phyloP scores from a whole-genome alignment of 108 stramenopile species.

The Nannochloropsis gaditana region DNA sequence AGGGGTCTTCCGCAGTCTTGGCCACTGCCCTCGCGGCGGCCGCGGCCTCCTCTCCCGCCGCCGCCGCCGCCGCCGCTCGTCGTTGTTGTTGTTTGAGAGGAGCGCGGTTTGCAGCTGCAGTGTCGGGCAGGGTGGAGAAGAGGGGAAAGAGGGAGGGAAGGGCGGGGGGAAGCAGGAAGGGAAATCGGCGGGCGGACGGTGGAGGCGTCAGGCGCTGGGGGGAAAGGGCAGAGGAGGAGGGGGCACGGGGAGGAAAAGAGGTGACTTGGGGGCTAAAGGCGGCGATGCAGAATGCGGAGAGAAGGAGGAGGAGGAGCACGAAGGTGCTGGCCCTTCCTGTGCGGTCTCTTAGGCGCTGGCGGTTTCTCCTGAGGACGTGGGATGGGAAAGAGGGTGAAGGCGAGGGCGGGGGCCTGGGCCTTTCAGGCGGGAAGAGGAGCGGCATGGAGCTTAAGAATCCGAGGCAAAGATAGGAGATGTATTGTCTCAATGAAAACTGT shows the following conservation, averaged over 20 bases:
- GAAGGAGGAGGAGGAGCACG: neutral
- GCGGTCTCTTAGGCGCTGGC: neutral
- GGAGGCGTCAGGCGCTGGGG: neutral
- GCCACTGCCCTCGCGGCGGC: neutral
- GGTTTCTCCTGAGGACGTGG: neutral
- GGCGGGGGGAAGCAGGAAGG: neutral
- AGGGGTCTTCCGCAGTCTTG: neutral
- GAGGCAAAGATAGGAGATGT: too few relatives aligned
- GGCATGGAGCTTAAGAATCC: too few relatives aligned
- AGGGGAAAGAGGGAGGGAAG: neutral
- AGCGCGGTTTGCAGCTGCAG: neutral
- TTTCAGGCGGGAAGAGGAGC: too few relatives aligned
- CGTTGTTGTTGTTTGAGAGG: neutral
- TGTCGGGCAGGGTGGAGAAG: neutral
- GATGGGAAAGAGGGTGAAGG: neutral
- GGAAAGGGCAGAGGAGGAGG: constrained; percentile 14
- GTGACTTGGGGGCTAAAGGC: neutral
- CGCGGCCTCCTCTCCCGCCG: neutral
- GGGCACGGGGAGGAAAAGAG: neutral
- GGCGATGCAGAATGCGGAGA: neutral
- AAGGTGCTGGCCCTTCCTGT: neutral
- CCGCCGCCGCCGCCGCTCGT: constrained; percentile 12
- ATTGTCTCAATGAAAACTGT: too few relatives aligned
- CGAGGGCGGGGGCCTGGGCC: neutral
- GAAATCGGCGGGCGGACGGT: neutral